Evolutionary conservation across 148 eudicot genomes (phyloP), one percentile per base, ranked within the genome.

Genomic region (Fallopia convolvulus): DNA sequence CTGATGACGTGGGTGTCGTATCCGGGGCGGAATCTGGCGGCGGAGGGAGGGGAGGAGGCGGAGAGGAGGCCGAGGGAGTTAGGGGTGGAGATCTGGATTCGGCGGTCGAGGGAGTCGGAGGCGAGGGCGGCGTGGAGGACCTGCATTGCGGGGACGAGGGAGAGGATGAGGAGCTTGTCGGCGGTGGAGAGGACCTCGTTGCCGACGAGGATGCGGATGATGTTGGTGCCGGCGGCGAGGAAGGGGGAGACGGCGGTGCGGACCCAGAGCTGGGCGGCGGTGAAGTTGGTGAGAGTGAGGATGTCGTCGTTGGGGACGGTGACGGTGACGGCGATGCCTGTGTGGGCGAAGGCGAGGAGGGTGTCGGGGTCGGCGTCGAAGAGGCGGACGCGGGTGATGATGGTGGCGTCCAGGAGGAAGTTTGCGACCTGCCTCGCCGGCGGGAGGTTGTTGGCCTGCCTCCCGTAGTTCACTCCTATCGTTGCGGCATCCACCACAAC

Each of bases 381-480:
- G 55, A 91, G 82, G 76, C 86, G 86, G 44, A 91, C 89, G 8
- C 82, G 89, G 80, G 82, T 76, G 77, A 91, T 89, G 26, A 83
- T 61, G 44, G 97, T 91, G 72, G 88, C 82, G 48, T 88, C 75
- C 0, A 56, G 79, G 23, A 90, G 84, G 74, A 88, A 90, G 6
- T 75, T 74, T 0, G 91, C 92, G 0, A 92, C 94, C 41, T 81
- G 82, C 4, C 42, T 2, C 1, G 92, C 88, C 4, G 87, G 87
- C 32, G 92, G 97, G 40, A 92, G 97, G 84, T 90, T 86, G 82
- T 86, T 79, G 0, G 83, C 97, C 75, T 83, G 60, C 70, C 86
- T 85, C 46, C 94, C 94, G 61, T 92, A 92, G 83, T 92, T 90
- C 4, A 92, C 92, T 11, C 97, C 97, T 7, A 90, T 85, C 12